A percentile compares a stretch with the other conserved stretches of the same genome.
phyloP scores from a whole-genome alignment of 2,329 filamentous ascomycete species.

The Arthrobotrys sinensis region DNA sequence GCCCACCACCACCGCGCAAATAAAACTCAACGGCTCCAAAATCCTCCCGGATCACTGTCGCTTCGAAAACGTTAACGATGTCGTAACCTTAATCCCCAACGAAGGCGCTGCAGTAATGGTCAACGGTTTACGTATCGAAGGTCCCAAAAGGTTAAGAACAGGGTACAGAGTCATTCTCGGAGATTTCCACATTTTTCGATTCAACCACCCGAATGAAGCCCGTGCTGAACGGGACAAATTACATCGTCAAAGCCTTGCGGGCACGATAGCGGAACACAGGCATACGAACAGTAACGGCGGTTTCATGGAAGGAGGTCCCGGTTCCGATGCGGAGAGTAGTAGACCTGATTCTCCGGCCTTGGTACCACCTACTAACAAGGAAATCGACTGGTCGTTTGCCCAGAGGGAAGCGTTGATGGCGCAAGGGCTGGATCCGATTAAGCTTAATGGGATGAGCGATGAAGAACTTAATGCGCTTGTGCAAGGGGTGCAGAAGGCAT shows the following conservation, averaged over 20 bases:
- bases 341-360: slow-evolving; percentile 85
- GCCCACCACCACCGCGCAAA: slow-evolving; percentile 84
- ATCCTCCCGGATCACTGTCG: slow-evolving; percentile 93
- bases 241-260: slow-evolving; percentile 77
- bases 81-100: slow-evolving; percentile 89
- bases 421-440: slow-evolving; percentile 87
- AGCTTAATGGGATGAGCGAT: slow-evolving; percentile 89
- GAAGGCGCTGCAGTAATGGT: slow-evolving; percentile 99
- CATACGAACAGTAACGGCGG: slow-evolving; percentile 75
- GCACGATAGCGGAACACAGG: slow-evolving; percentile 67
- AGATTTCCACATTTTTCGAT: slow-evolving; percentile 98
- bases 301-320: slow-evolving; percentile 62
- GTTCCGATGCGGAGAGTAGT: slow-evolving; percentile 82
- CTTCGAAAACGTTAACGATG: slow-evolving; percentile 93
- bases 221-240: slow-evolving; percentile 84
- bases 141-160: slow-evolving; percentile 87
- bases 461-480: slow-evolving; percentile 94
- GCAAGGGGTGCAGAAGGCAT: slow-evolving; percentile 92
- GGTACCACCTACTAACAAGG: slow-evolving; percentile 76
- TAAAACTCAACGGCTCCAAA: slow-evolving; percentile 91
- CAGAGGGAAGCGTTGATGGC: slow-evolving; percentile 84
- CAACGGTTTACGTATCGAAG: slow-evolving; percentile 90
- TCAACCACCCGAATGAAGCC: slow-evolving; percentile 97
- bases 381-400: slow-evolving; percentile 95
- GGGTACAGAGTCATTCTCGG: slow-evolving; percentile 95